Base-by-base conservation (phyloP, 1,139 yeast genomes). In the Zygosaccharomyces pseudobailii region DNA sequence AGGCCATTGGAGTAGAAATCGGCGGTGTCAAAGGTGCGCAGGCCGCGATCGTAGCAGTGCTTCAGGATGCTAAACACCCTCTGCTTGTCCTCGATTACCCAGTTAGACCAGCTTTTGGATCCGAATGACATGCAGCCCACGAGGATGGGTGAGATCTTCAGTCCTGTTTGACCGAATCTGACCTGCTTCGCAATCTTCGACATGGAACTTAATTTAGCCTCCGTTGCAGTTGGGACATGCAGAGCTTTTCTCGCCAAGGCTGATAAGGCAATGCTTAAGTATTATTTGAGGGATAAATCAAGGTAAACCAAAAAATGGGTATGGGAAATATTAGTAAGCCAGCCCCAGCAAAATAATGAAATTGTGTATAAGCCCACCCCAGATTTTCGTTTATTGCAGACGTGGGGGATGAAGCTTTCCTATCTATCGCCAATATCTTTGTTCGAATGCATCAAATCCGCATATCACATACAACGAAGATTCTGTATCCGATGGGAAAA, bases 51-150 rank as follows among this genome's bases (percentile, higher is more conserved):
- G 57, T 76, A 76, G 45, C 73, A 70, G 54, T 67, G 67, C 47
- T 75, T 73, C 54, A 76, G 56, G 22, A 74, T 65, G 17, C 52
- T 48, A 42, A 69, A 57, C 27, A 64, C 49, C 45, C 57, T 40
- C 37, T 71, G 67, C 45, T 69, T 68, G 43, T 69, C 67, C 20
- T 66, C 71, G n/a, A 71, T 40, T 4, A 72, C 70, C 79, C 78
- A 75, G 21, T 65, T 67, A 4, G 59, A 68, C 72, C 73, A 73
- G 19, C 47, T 43, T 48, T 70, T 72, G 25, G 58, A 49, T 10
- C 81, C 81, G 53, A 61, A 76, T 3, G 76, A 61, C 79, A 75
- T 75, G 54, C 80, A 75, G 31, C 80, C 80, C 19, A 76, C 72
- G 45, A 76, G 68, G 20, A 76, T 57, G 41, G 71, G 71, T 13